phyloP scores from a whole-genome alignment of 2,329 filamentous ascomycete species.

The Colletotrichum tamarilloi region DNA sequence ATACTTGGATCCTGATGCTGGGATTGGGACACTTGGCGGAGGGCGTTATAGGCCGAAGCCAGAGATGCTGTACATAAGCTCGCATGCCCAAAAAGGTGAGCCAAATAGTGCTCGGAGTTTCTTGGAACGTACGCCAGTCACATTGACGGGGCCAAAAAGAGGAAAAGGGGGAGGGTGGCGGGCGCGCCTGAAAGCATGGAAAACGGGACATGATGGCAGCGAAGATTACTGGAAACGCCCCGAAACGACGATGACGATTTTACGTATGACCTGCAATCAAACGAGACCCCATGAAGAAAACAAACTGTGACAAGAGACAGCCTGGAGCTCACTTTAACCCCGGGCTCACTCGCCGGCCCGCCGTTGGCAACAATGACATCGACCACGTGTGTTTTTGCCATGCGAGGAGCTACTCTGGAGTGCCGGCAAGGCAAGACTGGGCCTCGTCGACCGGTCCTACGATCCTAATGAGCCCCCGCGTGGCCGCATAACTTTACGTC shows the following conservation, averaged over 20 bases:
- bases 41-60: not conserved
- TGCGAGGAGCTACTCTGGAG: not conserved
- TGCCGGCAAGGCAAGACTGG: not conserved
- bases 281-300: not conserved
- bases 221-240: conserved; percentile 22
- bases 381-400: not conserved
- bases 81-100: not conserved
- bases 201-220: conserved; percentile 19
- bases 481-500: not conserved
- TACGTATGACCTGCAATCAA: not conserved
- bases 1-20: not conserved
- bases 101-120: not conserved
- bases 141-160: not conserved
- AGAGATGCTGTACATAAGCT: not conserved
- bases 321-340: not conserved
- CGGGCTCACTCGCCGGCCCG: not conserved
- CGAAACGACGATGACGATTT: conserved; percentile 26
- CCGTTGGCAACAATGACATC: not conserved
- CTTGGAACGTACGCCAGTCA: not conserved
- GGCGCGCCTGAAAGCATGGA: not conserved
- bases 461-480: not conserved
- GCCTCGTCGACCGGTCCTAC: not conserved
- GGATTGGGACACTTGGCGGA: not conserved
- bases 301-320: not conserved
- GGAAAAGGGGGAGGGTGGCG: not conserved